Conservation (phyloP, 2,329 filamentous ascomycete species). For the Fusarium virguliforme region DNA sequence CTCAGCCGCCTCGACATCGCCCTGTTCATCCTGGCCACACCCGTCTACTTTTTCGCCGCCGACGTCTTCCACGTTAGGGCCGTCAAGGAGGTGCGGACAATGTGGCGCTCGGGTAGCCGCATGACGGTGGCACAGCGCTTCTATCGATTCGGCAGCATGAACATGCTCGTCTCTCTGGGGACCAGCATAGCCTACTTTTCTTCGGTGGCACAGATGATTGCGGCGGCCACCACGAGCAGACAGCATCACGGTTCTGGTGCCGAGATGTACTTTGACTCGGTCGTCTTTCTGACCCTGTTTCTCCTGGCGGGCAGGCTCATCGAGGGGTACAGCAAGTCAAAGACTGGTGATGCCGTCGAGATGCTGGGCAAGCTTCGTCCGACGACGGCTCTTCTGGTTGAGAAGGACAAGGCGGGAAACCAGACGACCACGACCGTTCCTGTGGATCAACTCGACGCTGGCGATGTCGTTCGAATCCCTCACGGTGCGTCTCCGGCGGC, state of each 20-base stretch:
- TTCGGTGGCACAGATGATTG: constrained; percentile 83
- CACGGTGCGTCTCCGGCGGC: constrained; percentile 88
- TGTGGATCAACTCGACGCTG: constrained; percentile 82
- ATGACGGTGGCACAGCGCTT: constrained; percentile 83
- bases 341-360: constrained; percentile 88
- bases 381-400: constrained; percentile 80
- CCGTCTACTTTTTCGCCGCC: constrained; percentile 88
- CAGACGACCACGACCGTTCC: constrained; percentile 62
- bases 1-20: constrained; percentile 85
- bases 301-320: constrained; percentile 82
- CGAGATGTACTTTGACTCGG: constrained; percentile 88
- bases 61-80: constrained; percentile 88
- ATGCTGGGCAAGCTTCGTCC: constrained; percentile 85
- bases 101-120: constrained; percentile 84
- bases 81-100: constrained; percentile 81
- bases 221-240: constrained; percentile 64
- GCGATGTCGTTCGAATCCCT: constrained; percentile 81
- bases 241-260: constrained; percentile 37
- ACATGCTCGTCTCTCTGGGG: constrained; percentile 90
- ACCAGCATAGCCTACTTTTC: constrained; percentile 91
- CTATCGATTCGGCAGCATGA: constrained; percentile 97
- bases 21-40: constrained; percentile 85
- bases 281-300: constrained; percentile 93
- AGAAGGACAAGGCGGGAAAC: constrained; percentile 56
- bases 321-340: constrained; percentile 93